A percentile compares a stretch with the other conserved stretches of the same genome.
Conservation (phyloP, 169 alveolate species). For the Eimeria sp. region DNA sequence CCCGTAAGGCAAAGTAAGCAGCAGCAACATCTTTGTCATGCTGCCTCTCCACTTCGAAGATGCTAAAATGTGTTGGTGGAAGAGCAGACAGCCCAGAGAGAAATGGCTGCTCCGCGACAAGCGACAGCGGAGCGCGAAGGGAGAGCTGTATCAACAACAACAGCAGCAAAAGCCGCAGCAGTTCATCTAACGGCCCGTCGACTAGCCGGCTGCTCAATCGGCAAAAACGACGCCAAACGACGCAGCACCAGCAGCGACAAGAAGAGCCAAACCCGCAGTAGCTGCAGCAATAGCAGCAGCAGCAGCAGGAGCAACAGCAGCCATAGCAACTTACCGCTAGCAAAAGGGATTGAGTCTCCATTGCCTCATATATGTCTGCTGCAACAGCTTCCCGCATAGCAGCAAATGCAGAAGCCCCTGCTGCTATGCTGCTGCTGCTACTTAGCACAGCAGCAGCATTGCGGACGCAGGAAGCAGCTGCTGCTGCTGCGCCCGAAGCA, state of each 20-base stretch:
- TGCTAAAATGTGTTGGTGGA: constrained; percentile 30
- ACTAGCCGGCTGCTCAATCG: not conserved
- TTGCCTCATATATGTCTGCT: constrained; percentile 40
- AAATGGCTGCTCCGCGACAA: not conserved
- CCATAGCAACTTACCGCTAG: constrained; percentile 31
- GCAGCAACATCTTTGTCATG: constrained; percentile 77
- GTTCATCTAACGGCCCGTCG: constrained; percentile 14
- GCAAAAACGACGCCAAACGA: not conserved
- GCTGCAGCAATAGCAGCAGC: not conserved
- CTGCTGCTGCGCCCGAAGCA: constrained; percentile 4
- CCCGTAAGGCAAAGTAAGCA: constrained; percentile 69
- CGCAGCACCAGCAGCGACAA: not conserved
- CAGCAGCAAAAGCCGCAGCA: not conserved
- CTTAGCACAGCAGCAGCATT: constrained; percentile 11
- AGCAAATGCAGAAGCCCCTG: constrained; percentile 15
- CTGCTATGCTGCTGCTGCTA: not conserved
- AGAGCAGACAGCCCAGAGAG: constrained; percentile 48
- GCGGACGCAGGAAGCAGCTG: constrained; percentile 50
- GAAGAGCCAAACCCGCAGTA: not conserved
- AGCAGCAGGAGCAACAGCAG: constrained; percentile 36
- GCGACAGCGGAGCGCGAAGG: constrained; percentile 50
- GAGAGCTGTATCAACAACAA: constrained; percentile 44
- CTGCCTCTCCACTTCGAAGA: constrained; percentile 18
- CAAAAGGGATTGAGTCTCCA: not conserved
- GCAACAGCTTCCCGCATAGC: constrained; percentile 43